Base-by-base conservation (phyloP, 352 stramenopile species). In the Pythium aquatile region DNA sequence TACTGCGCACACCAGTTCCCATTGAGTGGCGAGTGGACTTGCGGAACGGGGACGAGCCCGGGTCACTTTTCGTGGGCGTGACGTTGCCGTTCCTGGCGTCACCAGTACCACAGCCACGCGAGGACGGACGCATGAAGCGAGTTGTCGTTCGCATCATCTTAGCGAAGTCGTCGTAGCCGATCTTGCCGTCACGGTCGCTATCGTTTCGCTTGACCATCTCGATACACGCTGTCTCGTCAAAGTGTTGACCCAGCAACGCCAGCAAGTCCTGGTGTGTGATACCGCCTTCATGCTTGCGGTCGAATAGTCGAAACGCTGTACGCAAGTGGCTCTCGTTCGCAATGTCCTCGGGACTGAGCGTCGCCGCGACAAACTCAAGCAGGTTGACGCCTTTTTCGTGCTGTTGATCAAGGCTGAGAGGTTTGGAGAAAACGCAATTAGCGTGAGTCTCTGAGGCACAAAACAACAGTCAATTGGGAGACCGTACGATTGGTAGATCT, bases 301-400 rank as follows among this genome's bases (percentile, higher is more conserved):
- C 81, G 9, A 93, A 81, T 5, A 93, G 66, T 5, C 75, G 54
- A 54, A 91, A 93, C 0, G 85, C 79, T 2, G 70, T 74, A 14
- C 75, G 66, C 35, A 91, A 63, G 5, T 83, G 66, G n/a, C 73
- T 71, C 26, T 91, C 75, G 56, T 90, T 74, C 7, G 74, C 66
- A 29, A 87, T 73, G 8, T 89, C 79, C 55, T 88, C 79, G 0
- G 78, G 72, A 9, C 70, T 86, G 10, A 93, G 65, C 7, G 83
- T 90, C 0, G 85, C 85, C 16, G 85, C 82, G 16, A 93, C 79
- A 63, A 93, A 93, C 64, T 93, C 85, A 6, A 93, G 69, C 29
- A 93, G 55, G 49, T 90, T 93, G 33, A 93, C 75, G 8, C 84
- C 81, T 33, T 87, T 86, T 8, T 88, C 83, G 29, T 88, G 75